Percentiles rank a stretch among this genome's conserved stretches.
Evolutionary conservation across 2,329 filamentous ascomycete genomes (phyloP).

Genomic region (Colletotrichum eleusines): DNA sequence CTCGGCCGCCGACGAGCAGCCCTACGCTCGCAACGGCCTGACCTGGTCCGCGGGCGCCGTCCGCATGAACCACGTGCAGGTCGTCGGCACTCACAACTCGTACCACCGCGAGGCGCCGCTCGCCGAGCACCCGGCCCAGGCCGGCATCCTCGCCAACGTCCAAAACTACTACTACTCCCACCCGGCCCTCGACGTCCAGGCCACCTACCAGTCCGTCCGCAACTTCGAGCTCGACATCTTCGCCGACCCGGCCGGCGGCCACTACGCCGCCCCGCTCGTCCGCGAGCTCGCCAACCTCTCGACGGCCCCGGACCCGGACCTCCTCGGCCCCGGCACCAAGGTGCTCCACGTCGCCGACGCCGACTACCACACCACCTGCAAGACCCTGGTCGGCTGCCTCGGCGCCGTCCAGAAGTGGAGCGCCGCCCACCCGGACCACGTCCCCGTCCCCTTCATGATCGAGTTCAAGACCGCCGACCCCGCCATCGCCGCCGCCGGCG

Average conservation of each 20-base stretch:
- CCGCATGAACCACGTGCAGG: slow-evolving; percentile 65
- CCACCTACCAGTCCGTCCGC: slow-evolving; percentile 59
- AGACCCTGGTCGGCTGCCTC: slow-evolving; percentile 60
- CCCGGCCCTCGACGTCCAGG: slow-evolving; percentile 57
- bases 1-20: slow-evolving; percentile 6
- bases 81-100: slow-evolving; percentile 64
- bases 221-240: slow-evolving; percentile 63
- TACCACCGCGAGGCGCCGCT: slow-evolving; percentile 61
- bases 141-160: slow-evolving; percentile 51
- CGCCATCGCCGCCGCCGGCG: slow-evolving; percentile 45
- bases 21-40: slow-evolving; percentile 48
- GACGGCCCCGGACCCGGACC: slow-evolving; percentile 53
- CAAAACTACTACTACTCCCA: slow-evolving; percentile 63
- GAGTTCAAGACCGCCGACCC: slow-evolving; percentile 58
- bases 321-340: slow-evolving; percentile 59
- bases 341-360: slow-evolving; percentile 64
- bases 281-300: slow-evolving; percentile 55
- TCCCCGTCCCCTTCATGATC: slow-evolving; percentile 62
- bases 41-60: slow-evolving; percentile 49
- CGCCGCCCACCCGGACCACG: slow-evolving; percentile 55
- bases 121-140: slow-evolving; percentile 56
- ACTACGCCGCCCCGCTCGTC: slow-evolving; percentile 59
- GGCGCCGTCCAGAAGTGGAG: slow-evolving; percentile 58
- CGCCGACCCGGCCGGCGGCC: slow-evolving; percentile 60
- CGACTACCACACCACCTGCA: slow-evolving; percentile 59